Evolutionary conservation across 768 basidiomycete species (phyloP).

Genomic region (Mycena polygramma): DNA sequence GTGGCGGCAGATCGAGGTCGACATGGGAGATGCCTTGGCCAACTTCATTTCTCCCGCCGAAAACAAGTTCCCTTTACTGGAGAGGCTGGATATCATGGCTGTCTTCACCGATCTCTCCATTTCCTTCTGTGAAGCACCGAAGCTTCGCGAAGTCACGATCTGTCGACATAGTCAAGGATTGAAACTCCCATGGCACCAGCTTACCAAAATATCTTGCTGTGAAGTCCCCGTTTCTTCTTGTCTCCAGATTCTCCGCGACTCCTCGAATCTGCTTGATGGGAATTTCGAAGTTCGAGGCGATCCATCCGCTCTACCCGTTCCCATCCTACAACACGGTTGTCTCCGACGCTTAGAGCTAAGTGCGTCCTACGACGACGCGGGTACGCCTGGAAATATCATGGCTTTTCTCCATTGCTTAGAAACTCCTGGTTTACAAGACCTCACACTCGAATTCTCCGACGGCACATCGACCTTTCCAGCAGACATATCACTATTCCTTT

Average conservation of each 20-base stretch:
- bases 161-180: not conserved
- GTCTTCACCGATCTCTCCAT: not conserved
- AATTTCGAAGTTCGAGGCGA: not conserved
- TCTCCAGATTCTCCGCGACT: not conserved
- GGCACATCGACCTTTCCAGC: too few relatives aligned
- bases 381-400: not conserved
- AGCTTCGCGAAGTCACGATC: not conserved
- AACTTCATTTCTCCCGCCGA: not conserved
- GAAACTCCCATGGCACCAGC: conserved; percentile 9
- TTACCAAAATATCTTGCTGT: not conserved
- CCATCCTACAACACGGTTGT: not conserved
- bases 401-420: not conserved
- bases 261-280: conserved; percentile 1
- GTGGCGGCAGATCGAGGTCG: not conserved
- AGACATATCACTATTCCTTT: not conserved
- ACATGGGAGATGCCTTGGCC: not conserved
- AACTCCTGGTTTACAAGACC: not conserved
- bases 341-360: not conserved
- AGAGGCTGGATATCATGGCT: not conserved
- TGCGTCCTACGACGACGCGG: not conserved
- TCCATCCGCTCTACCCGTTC: not conserved
- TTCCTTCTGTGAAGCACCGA: conserved; percentile 6
- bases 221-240: not conserved
- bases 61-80: conserved; percentile 6
- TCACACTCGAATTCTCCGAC: not conserved